Evolutionary conservation across 1,139 yeast genomes (phyloP).

Genomic region (Kurtzmaniella quercitrusa): DNA sequence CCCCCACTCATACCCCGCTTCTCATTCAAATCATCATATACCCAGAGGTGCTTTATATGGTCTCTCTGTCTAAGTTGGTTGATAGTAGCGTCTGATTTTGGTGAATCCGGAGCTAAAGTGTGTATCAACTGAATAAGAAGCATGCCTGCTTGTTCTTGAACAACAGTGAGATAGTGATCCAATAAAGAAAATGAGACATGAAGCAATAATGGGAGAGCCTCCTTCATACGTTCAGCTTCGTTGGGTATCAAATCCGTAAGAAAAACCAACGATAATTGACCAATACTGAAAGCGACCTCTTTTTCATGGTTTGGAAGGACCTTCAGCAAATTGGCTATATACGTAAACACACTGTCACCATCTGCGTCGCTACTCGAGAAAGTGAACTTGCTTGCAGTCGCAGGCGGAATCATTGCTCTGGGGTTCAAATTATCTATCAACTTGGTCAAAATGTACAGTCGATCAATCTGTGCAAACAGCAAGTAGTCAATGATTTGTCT

Average conservation of each 20-base stretch:
- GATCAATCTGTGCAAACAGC: constrained; percentile 56
- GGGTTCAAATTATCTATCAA: constrained; percentile 73
- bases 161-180: constrained; percentile 81
- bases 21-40: constrained; percentile 77
- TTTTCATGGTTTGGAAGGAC: constrained; percentile 57
- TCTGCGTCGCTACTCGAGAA: constrained; percentile 5
- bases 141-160: constrained; percentile 80
- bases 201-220: constrained; percentile 68
- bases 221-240: constrained; percentile 51
- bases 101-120: constrained; percentile 45
- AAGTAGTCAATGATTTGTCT: constrained; percentile 79
- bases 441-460: constrained; percentile 55
- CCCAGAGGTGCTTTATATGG: constrained; percentile 53
- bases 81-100: constrained; percentile 50
- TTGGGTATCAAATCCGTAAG: constrained; percentile 74
- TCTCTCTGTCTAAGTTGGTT: constrained; percentile 49
- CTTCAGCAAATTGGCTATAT: constrained; percentile 66
- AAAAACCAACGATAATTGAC: constrained; percentile 82
- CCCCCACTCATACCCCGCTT: constrained; percentile 45
- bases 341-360: constrained; percentile 45
- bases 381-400: constrained; percentile 18
- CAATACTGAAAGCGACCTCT: constrained; percentile 77
- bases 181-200: constrained; percentile 76
- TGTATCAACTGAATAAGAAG: constrained; percentile 71
- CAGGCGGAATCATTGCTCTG: constrained; percentile 77